These are phyloP conservation scores for Lachancea sp. DNA, from an alignment of 805 yeast species.

Conservation along the genomic window DNA sequence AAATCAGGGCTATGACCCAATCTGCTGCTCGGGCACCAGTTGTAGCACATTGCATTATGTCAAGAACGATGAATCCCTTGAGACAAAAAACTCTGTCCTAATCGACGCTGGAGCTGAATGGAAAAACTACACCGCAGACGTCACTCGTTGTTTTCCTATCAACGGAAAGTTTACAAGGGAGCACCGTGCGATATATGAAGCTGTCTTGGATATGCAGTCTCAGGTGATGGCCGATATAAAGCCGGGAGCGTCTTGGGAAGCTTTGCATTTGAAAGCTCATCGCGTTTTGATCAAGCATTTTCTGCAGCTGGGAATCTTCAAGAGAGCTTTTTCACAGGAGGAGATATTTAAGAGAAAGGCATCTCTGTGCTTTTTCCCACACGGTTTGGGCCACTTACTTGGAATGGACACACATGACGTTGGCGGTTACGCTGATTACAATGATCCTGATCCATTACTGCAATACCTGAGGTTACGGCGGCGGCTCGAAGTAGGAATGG, in stretches of 20 bases:
- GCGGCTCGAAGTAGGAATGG: constrained; percentile 65
- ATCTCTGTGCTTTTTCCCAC: constrained; percentile 83
- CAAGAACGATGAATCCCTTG: constrained; percentile 63
- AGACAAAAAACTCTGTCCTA: constrained; percentile 57
- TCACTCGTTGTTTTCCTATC: constrained; percentile 91
- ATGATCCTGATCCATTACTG: constrained; percentile 73
- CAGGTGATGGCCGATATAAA: constrained; percentile 63
- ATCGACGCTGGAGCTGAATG: constrained; percentile 98
- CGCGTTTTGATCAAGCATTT: constrained; percentile 66
- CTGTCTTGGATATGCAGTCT: constrained; percentile 77
- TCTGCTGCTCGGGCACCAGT: constrained; percentile 88
- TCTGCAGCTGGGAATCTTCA: constrained; percentile 69
- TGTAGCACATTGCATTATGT: constrained; percentile 90
- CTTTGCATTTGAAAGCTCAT: constrained; percentile 75
- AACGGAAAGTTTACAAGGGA: constrained; percentile 86
- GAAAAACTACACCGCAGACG: constrained; percentile 88
- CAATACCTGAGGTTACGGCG: constrained; percentile 78
- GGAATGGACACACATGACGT: constrained; percentile 98
- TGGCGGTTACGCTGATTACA: constrained; percentile 81
- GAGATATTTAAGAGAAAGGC: constrained; percentile 67
- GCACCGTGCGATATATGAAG: constrained; percentile 71
- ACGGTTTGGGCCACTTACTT: constrained; percentile 87
- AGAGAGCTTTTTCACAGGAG: constrained; percentile 45
- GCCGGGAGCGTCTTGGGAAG: constrained; percentile 86
- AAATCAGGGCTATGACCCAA: constrained; percentile 85